phyloP scores from a whole-genome alignment of 2,329 filamentous ascomycete genomes.

The Didymella pomorum region DNA sequence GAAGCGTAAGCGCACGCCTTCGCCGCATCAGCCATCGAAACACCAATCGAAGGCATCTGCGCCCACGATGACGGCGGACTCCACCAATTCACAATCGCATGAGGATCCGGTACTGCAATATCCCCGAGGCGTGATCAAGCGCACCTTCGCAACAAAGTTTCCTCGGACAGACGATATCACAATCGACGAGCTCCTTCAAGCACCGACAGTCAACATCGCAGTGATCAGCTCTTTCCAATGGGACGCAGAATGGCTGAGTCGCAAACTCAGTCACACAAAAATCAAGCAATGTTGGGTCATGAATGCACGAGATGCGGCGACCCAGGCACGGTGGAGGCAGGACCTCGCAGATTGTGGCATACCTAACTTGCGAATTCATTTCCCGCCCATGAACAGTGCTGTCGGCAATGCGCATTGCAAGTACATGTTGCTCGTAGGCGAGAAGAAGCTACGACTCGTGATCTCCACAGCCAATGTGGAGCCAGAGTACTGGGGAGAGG shows the following conservation, averaged over 20 bases:
- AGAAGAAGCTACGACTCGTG: slow-evolving; percentile 76
- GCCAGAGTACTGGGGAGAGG: slow-evolving; percentile 87
- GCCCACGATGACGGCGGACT: not conserved
- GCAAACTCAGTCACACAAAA: slow-evolving; percentile 70
- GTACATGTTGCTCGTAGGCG: slow-evolving; percentile 85
- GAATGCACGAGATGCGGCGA: slow-evolving; percentile 62
- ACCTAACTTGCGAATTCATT: slow-evolving; percentile 71
- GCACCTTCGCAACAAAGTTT: slow-evolving; percentile 76
- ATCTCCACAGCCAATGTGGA: slow-evolving; percentile 88
- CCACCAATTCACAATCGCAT: not conserved
- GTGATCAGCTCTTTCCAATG: slow-evolving; percentile 88
- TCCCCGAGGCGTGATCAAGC: slow-evolving; percentile 74
- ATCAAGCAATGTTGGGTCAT: slow-evolving; percentile 65
- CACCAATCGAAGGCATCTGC: slow-evolving; percentile 13
- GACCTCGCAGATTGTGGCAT: slow-evolving; percentile 49
- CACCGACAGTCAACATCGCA: slow-evolving; percentile 73
- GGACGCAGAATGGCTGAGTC: slow-evolving; percentile 77
- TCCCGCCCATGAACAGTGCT: slow-evolving; percentile 78
- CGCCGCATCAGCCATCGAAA: slow-evolving; percentile 47
- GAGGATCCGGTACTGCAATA: slow-evolving; percentile 51
- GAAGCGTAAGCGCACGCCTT: slow-evolving; percentile 68
- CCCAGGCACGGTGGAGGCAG: slow-evolving; percentile 34
- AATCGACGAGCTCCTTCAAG: slow-evolving; percentile 85
- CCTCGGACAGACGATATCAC: slow-evolving; percentile 77
- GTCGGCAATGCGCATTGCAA: slow-evolving; percentile 90